Percentiles rank a stretch among this genome's conserved stretches.
Evolutionary conservation across 805 yeast genomes (phyloP).

Genomic region (Saccharomycopsis schoenii): DNA sequence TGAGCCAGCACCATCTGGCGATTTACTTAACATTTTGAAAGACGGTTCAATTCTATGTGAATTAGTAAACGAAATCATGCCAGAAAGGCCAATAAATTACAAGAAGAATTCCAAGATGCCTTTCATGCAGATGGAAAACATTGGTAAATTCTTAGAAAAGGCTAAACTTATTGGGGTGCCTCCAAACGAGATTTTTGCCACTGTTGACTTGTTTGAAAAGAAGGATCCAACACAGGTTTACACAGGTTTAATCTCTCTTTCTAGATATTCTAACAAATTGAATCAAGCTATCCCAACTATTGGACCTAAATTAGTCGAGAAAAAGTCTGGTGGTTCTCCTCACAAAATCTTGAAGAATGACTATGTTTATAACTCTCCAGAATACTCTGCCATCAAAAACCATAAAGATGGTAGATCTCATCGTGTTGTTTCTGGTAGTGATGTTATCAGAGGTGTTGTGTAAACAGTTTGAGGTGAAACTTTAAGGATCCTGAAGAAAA

Average conservation of each 20-base stretch:
- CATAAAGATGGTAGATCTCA: constrained; percentile 15
- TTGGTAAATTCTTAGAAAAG: constrained; percentile 56
- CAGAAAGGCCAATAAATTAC: constrained; percentile 32
- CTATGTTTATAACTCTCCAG: constrained; percentile 16
- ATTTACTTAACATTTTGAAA: constrained; percentile 45
- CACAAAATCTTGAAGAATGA: constrained; percentile 13
- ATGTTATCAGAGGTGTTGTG: constrained; percentile 17
- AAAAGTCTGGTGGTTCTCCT: constrained; percentile 12
- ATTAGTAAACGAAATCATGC: constrained; percentile 32
- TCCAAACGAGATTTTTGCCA: constrained; percentile 73
- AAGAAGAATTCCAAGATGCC: constrained; percentile 59
- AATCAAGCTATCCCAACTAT: constrained; percentile 41
- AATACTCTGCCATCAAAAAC: constrained; percentile 15
- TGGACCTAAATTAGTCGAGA: constrained; percentile 44
- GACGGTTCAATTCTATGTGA: constrained; percentile 52
- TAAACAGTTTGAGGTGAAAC: not conserved
- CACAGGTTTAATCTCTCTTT: constrained; percentile 63
- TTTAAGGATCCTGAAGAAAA: not conserved
- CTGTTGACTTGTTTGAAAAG: constrained; percentile 61
- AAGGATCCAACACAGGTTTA: constrained; percentile 72
- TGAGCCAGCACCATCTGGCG: constrained; percentile 27
- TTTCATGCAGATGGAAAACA: constrained; percentile 75
- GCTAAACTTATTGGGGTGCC: constrained; percentile 61
- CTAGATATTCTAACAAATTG: constrained; percentile 54
- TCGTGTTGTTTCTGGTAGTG: constrained; percentile 18